phyloP scores from a whole-genome alignment of 352 stramenopile genomes.

The Pythium utonaiense region DNA sequence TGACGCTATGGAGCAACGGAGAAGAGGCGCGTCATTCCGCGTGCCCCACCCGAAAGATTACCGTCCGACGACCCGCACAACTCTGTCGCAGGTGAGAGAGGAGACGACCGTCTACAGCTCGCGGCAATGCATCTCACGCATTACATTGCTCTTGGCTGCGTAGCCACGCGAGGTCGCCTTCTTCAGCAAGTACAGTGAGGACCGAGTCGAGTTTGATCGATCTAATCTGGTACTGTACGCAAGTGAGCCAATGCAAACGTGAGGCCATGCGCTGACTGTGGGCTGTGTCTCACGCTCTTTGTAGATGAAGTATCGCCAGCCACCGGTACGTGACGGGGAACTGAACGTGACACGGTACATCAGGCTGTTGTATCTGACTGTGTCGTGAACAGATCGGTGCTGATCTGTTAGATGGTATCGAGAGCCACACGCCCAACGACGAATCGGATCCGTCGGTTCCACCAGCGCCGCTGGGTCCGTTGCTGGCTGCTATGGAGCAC shows the following conservation, averaged over 20 bases:
- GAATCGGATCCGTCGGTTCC: slow-evolving; percentile 37
- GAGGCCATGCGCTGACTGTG: too few species aligned
- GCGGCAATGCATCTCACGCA: too few species aligned
- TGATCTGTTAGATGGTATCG: slow-evolving; percentile 59
- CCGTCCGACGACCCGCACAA: slow-evolving; percentile 8
- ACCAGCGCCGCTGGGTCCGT: slow-evolving; percentile 46
- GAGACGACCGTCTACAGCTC: too few species aligned
- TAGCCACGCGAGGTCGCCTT: slow-evolving; percentile 61
- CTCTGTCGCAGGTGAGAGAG: slow-evolving; percentile 19
- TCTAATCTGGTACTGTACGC: slow-evolving; percentile 56
- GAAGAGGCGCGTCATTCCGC: background rate
- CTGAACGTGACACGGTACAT: too few species aligned
- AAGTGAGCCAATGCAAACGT: too few species aligned
- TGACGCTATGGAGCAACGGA: background rate
- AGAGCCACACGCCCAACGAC: slow-evolving; percentile 48
- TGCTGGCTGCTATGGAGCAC: slow-evolving; percentile 43
- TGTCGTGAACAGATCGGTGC: slow-evolving; percentile 33
- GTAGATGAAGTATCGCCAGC: slow-evolving; percentile 12
- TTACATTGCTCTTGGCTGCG: too few species aligned
- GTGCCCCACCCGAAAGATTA: slow-evolving; percentile 16
- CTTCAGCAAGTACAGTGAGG: slow-evolving; percentile 56
- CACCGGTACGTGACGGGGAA: slow-evolving; percentile 29
- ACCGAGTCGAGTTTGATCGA: slow-evolving; percentile 46
- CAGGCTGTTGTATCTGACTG: background rate
- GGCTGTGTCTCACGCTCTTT: background rate